Base-by-base conservation (phyloP, 768 basidiomycete species). In the Nidularia pulvinata region DNA sequence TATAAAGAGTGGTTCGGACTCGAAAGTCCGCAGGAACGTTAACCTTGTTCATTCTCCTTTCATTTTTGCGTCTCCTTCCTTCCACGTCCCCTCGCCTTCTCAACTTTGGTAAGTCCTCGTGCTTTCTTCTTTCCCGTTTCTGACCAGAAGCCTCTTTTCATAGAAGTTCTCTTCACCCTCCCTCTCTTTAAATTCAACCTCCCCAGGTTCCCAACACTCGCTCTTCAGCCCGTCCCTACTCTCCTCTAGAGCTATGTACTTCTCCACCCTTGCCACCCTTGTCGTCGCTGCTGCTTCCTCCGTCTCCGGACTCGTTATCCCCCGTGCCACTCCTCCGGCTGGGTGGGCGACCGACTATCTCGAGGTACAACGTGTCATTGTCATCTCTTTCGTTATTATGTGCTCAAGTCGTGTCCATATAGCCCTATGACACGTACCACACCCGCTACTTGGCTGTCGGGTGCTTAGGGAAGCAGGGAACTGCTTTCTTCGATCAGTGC, bases 401-500 rank as follows among this genome's bases (percentile, higher is more conserved):
- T 51, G 33, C 52, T 48, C 25, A 49, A 49, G 48, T 35, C 53
- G 48, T 30, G 10, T 44, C 37, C 32, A 10, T 48, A 25, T 52
- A 86, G 84, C 46, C 65, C 14, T 89, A 89, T 62, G 58, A 69
- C 39, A 58, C 50, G 13, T 88, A 89, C 71, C 84, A 89, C 71
- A 59, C 65, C 32, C 78, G 89, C 54, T 91, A 91, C 69, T 60
- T 81, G 52, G 78, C 80, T 43, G 65, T 88, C 57, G 74, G 71
- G 48, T 85, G 82, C 62, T 61, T 75, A 32, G 59, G 58, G 52
- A 69, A 82, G 62, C 81, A 82, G 60, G 68, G 73, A 63, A 75
- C 77, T 7, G 46, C 66, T 13, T 87, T 86, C 74, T 92, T 89
- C 67, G 73, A 83, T 51, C 60, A 71, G 32, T 93, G 92, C 65